Evolutionary conservation across 2,329 filamentous ascomycete species (phyloP).

Genomic region (Byssothecium circinans): DNA sequence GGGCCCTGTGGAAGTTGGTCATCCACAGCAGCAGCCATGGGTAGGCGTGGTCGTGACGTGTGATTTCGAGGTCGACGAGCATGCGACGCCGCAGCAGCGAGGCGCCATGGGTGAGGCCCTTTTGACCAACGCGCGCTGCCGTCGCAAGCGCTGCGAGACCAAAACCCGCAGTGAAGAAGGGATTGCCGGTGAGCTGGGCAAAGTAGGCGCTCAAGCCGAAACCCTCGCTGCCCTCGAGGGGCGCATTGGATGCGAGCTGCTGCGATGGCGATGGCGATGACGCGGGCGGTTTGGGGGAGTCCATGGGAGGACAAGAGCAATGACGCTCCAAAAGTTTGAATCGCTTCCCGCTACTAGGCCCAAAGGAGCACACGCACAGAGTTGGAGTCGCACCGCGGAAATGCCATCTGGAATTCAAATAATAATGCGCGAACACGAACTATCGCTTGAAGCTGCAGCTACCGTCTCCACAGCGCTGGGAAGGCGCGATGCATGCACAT

Average conservation of each 20-base stretch:
- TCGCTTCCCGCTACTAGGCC: conserved; percentile 13
- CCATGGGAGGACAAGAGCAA: conserved; percentile 28
- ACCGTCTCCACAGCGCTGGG: conserved; percentile 14
- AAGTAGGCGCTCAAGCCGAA: conserved; percentile 47
- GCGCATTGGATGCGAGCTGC: conserved; percentile 42
- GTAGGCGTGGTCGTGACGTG: conserved; percentile 89
- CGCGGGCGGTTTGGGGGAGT: conserved; percentile 38
- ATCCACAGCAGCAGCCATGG: conserved; percentile 95
- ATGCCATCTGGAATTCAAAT: background rate
- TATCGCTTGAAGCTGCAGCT: conserved; percentile 12
- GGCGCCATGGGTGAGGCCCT: conserved; percentile 71
- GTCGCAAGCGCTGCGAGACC: conserved; percentile 89
- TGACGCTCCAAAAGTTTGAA: conserved; percentile 10
- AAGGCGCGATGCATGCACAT: conserved; percentile 11
- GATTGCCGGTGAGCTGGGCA: conserved; percentile 52
- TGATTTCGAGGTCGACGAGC: conserved; percentile 94
- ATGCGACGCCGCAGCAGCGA: conserved; percentile 78
- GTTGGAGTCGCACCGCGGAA: background rate
- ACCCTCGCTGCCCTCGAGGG: conserved; percentile 32
- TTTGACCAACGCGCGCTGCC: conserved; percentile 76
- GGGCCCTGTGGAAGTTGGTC: conserved; percentile 71
- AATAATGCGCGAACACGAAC: too few relatives aligned
- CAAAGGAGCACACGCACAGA: conserved; percentile 6
- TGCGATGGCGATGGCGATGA: conserved; percentile 17
- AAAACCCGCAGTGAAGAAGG: conserved; percentile 69